Conservation (phyloP, 2,329 filamentous ascomycete species). For the Conoideocrella luteorostrata region DNA sequence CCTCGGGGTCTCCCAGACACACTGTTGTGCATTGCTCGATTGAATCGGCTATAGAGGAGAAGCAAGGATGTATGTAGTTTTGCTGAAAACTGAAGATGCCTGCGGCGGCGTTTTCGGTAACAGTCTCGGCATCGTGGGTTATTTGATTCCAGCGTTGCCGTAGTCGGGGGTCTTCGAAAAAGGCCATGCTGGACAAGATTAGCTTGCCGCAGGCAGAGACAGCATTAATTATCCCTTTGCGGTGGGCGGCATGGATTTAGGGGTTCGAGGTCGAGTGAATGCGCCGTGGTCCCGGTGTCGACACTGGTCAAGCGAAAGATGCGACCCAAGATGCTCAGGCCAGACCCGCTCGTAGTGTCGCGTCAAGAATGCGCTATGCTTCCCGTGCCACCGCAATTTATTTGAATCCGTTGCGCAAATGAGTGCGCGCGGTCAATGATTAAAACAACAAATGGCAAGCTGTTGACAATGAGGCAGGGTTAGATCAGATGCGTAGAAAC, state of each 20-base stretch:
- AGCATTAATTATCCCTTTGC: background rate
- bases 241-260: background rate
- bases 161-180: constrained; percentile 76
- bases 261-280: background rate
- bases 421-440: no score
- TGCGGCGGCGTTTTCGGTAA: constrained; percentile 86
- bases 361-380: no score
- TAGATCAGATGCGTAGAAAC: no score
- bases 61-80: constrained; percentile 75
- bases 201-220: constrained; percentile 5
- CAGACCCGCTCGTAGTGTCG: no score
- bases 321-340: no score
- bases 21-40: constrained; percentile 67
- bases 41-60: constrained; percentile 59
- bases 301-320: no score
- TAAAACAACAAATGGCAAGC: no score
- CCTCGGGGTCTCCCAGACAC: constrained; percentile 66
- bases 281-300: no score
- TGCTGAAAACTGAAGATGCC: constrained; percentile 86
- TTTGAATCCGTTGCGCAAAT: no score
- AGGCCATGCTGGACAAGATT: constrained; percentile 39
- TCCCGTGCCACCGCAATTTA: no score
- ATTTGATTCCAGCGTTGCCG: constrained; percentile 92
- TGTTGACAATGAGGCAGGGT: no score
- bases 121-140: constrained; percentile 81